Evolutionary conservation across 805 yeast genomes (phyloP).

Genomic region (Barnettozyma botsteinii): DNA sequence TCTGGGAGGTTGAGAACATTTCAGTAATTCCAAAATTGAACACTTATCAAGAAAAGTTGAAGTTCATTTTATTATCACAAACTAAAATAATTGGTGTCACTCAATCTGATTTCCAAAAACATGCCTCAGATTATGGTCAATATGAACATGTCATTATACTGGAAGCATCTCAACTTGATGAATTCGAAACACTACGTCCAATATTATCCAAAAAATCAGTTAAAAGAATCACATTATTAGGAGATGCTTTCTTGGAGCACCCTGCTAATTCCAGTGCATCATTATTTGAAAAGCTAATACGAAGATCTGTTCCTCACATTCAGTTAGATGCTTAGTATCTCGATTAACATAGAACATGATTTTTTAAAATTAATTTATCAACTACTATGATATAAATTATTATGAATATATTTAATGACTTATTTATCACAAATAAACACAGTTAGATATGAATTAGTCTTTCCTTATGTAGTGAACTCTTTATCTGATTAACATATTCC

Average conservation of each 20-base stretch:
- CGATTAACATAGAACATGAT: too few relatives aligned
- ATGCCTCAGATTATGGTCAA: conserved; percentile 14
- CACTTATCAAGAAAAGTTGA: background rate
- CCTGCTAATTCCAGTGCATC: conserved; percentile 19
- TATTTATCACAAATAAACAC: too few relatives aligned
- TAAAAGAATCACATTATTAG: conserved; percentile 30
- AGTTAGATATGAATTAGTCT: too few relatives aligned
- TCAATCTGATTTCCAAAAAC: conserved; percentile 13
- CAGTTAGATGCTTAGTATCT: too few relatives aligned
- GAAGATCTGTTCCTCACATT: conserved; percentile 13
- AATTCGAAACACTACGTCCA: conserved; percentile 29
- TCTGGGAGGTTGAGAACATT: background rate
- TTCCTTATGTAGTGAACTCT: too few relatives aligned
- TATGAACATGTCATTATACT: conserved; percentile 29
- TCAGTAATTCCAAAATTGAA: background rate
- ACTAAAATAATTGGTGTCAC: conserved; percentile 29
- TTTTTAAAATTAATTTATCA: background rate
- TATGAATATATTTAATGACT: too few relatives aligned
- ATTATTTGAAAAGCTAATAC: conserved; percentile 23
- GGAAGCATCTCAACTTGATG: conserved; percentile 31
- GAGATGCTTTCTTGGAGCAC: too few relatives aligned
- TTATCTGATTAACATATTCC: too few relatives aligned
- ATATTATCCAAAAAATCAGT: conserved; percentile 13
- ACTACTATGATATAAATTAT: too few relatives aligned
- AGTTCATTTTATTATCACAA: conserved; percentile 7